phyloP scores from a whole-genome alignment of 164 flowering plant species.

The Vitis rupestris region DNA sequence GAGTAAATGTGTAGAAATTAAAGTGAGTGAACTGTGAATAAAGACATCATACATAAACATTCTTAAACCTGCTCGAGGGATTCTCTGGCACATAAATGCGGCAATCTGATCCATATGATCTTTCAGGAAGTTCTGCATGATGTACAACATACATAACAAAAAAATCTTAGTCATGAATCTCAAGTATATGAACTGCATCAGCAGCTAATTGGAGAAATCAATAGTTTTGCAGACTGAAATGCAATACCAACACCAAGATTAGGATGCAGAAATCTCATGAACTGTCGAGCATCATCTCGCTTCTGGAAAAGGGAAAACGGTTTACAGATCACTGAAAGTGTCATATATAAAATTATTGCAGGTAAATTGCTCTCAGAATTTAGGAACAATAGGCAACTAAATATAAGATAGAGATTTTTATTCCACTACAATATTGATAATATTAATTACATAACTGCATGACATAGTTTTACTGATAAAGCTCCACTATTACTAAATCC shows the following conservation, averaged over 20 bases:
- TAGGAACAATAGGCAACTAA: too few species aligned
- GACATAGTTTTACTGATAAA: too few species aligned
- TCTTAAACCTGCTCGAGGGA: constrained; percentile 97
- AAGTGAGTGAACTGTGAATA: constrained; percentile 26
- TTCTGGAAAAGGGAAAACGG: constrained; percentile 45
- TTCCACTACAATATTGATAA: too few species aligned
- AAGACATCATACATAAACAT: constrained; percentile 92
- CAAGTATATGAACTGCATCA: too few species aligned
- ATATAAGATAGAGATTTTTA: too few species aligned
- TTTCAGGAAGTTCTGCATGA: constrained; percentile 91
- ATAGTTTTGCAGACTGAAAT: neutral
- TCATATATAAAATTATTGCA: too few species aligned
- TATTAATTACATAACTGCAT: too few species aligned
- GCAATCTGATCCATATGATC: constrained; percentile 97
- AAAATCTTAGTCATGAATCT: too few species aligned
- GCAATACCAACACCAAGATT: constrained; percentile 93
- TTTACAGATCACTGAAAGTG: too few species aligned
- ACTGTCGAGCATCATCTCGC: constrained; percentile 97
- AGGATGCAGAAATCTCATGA: constrained; percentile 96
- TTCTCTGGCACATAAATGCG: constrained; percentile 85
- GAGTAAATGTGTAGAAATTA: neutral
- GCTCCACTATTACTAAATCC: too few species aligned
- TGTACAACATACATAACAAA: neutral
- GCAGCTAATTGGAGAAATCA: too few species aligned
- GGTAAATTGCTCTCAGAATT: too few species aligned